Evolutionary conservation across 1,139 yeast species (phyloP).

Genomic region (Scheffersomyces titani): DNA sequence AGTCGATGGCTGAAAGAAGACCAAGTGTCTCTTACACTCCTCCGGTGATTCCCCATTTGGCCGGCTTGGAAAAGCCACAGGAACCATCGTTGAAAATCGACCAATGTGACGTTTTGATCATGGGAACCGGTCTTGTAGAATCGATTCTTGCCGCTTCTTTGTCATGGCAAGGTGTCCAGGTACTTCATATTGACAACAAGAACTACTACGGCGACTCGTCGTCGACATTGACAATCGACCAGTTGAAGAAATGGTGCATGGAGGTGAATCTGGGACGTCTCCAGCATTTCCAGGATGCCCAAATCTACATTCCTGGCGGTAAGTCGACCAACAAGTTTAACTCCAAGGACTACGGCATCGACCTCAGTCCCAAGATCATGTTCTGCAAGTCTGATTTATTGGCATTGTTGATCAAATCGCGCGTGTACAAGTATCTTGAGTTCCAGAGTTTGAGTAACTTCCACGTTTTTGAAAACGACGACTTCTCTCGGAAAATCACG

Average conservation of each 20-base stretch:
- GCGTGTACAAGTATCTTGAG: slow-evolving; percentile 89
- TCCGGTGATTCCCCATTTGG: slow-evolving; percentile 74
- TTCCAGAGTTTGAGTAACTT: slow-evolving; percentile 86
- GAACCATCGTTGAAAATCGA: slow-evolving; percentile 51
- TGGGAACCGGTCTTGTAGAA: slow-evolving; percentile 92
- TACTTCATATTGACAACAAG: slow-evolving; percentile 83
- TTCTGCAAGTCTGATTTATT: slow-evolving; percentile 88
- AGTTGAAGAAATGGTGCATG: slow-evolving; percentile 77
- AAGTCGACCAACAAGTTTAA: slow-evolving; percentile 45
- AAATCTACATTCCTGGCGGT: slow-evolving; percentile 68
- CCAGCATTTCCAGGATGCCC: slow-evolving; percentile 57
- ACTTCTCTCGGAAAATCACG: slow-evolving; percentile 75
- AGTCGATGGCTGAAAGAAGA: slow-evolving; percentile 73
- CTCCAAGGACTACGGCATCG: slow-evolving; percentile 81
- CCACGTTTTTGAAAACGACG: slow-evolving; percentile 89
- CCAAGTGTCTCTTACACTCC: slow-evolving; percentile 57
- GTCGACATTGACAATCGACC: slow-evolving; percentile 85
- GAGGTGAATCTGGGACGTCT: slow-evolving; percentile 56
- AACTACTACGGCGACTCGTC: slow-evolving; percentile 85
- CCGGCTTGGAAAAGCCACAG: slow-evolving; percentile 72
- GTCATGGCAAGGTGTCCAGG: slow-evolving; percentile 94
- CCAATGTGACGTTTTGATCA: slow-evolving; percentile 80
- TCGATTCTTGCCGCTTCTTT: slow-evolving; percentile 89
- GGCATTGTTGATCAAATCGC: slow-evolving; percentile 72
- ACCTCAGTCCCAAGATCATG: slow-evolving; percentile 82